A percentile compares a stretch with the other conserved stretches of the same genome.
Evolutionary conservation across 768 basidiomycete genomes (phyloP).

Genomic region (Psilocybe subaeruginosa): DNA sequence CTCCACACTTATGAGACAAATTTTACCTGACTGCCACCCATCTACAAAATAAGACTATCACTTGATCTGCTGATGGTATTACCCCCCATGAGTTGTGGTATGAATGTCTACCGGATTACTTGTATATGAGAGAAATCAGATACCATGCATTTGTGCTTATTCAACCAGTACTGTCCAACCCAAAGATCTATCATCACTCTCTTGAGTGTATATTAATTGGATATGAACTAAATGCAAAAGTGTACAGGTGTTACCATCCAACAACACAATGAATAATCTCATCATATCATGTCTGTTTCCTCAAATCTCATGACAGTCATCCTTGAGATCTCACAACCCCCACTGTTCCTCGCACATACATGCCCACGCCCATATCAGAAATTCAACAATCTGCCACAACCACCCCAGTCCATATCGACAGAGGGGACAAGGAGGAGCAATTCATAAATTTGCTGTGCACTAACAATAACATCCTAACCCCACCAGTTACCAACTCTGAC

Average conservation of each 20-base stretch:
- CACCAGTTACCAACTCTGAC: too few species aligned
- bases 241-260: constrained; percentile 18
- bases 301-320: constrained; percentile 17
- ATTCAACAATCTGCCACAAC: neutral
- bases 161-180: constrained; percentile 22
- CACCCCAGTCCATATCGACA: neutral
- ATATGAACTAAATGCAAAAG: constrained; percentile 19
- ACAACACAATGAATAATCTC: constrained; percentile 5
- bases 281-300: constrained; percentile 19
- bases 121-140: constrained; percentile 32
- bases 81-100: constrained; percentile 24
- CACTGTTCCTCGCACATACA: neutral
- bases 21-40: constrained; percentile 32
- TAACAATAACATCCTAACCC: too few species aligned
- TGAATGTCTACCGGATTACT: constrained; percentile 23
- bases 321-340: neutral
- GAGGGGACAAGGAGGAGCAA: too few species aligned
- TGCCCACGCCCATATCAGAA: neutral
- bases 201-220: constrained; percentile 25
- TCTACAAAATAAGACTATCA: constrained; percentile 18
- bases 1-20: constrained; percentile 34
- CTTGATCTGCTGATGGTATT: constrained; percentile 6
- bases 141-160: constrained; percentile 21
- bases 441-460: too few species aligned
- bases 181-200: constrained; percentile 26